phyloP scores from a whole-genome alignment of 2,329 filamentous ascomycete genomes.

The Aspergillus arachidicola region DNA sequence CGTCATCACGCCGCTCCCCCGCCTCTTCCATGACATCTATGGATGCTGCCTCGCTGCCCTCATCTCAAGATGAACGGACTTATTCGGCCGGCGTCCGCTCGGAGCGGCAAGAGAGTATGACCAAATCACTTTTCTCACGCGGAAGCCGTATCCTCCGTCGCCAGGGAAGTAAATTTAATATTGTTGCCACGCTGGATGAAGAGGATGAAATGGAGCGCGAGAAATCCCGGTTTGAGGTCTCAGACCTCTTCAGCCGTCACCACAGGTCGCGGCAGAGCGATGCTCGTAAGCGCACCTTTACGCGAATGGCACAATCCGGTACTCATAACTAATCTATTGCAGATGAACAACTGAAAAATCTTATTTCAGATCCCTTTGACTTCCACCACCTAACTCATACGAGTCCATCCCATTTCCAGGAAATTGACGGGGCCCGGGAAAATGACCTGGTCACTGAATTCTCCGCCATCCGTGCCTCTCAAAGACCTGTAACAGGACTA shows the following conservation, averaged over 20 bases:
- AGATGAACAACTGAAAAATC: constrained; percentile 49
- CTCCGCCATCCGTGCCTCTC: constrained; percentile 55
- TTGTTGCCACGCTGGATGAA: constrained; percentile 44
- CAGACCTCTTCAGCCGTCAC: constrained; percentile 37
- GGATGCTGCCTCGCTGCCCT: constrained; percentile 33
- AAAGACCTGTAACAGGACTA: constrained; percentile 52
- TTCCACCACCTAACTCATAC: constrained; percentile 67
- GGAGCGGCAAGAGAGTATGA: constrained; percentile 40
- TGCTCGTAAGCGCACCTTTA: constrained; percentile 35
- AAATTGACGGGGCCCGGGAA: constrained; percentile 54
- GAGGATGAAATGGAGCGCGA: constrained; percentile 41
- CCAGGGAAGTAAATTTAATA: constrained; percentile 50
- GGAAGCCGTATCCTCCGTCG: constrained; percentile 51
- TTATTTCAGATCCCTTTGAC: constrained; percentile 65
- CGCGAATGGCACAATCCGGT: neutral
- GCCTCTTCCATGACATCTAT: constrained; percentile 45
- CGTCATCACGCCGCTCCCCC: constrained; percentile 50
- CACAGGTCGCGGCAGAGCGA: constrained; percentile 35
- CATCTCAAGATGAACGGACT: constrained; percentile 37
- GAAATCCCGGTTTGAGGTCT: constrained; percentile 35
- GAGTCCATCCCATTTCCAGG: constrained; percentile 56
- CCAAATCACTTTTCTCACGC: constrained; percentile 46
- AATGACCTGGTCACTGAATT: constrained; percentile 57
- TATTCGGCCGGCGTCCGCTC: constrained; percentile 28
- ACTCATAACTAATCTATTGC: constrained; percentile 8